Percentiles rank a stretch among this genome's conserved stretches.
These are phyloP conservation scores for Lizanozyma gosingica DNA, from an alignment of 1,139 yeast genomes.

Conservation along the genomic window DNA sequence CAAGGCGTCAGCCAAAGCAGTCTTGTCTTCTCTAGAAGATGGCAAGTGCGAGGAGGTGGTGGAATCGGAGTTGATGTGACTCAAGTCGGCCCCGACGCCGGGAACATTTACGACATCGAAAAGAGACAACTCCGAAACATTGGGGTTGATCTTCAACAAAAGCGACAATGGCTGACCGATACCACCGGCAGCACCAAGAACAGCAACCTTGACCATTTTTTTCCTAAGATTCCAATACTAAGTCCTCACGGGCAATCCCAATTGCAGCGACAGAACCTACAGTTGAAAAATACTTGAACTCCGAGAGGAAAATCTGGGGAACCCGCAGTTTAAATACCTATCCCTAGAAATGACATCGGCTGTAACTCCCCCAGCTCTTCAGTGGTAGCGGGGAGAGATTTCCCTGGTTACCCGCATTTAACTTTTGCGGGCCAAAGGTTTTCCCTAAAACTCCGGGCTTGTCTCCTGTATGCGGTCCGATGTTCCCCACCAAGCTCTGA, in stretches of 20 bases:
- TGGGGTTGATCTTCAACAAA: slow-evolving; percentile 48
- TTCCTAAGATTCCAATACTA: not conserved
- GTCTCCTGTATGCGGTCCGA: not conserved
- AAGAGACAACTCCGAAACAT: slow-evolving; percentile 47
- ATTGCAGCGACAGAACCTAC: not conserved
- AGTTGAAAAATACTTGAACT: not conserved
- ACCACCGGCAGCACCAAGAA: slow-evolving; percentile 76
- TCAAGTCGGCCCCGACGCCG: slow-evolving; percentile 69
- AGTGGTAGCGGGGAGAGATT: not conserved
- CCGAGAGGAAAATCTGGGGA: not conserved
- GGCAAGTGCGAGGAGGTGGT: slow-evolving; percentile 50
- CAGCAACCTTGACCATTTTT: slow-evolving; percentile 56
- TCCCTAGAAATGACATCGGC: not conserved
- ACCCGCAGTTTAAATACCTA: not conserved
- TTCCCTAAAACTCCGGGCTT: not conserved
- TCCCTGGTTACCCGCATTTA: not conserved
- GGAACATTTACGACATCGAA: slow-evolving; percentile 61
- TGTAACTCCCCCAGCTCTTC: not conserved
- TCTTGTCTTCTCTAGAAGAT: slow-evolving; percentile 35
- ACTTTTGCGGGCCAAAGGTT: no score
- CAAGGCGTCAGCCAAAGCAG: slow-evolving; percentile 38
- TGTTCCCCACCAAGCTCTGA: not conserved
- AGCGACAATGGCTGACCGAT: slow-evolving; percentile 72
- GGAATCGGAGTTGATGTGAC: slow-evolving; percentile 61
- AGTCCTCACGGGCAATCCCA: not conserved